Percentiles rank a stretch among this genome's conserved stretches.
Conservation (phyloP, 352 stramenopile genomes). For the Phytophthora colocasiae region DNA sequence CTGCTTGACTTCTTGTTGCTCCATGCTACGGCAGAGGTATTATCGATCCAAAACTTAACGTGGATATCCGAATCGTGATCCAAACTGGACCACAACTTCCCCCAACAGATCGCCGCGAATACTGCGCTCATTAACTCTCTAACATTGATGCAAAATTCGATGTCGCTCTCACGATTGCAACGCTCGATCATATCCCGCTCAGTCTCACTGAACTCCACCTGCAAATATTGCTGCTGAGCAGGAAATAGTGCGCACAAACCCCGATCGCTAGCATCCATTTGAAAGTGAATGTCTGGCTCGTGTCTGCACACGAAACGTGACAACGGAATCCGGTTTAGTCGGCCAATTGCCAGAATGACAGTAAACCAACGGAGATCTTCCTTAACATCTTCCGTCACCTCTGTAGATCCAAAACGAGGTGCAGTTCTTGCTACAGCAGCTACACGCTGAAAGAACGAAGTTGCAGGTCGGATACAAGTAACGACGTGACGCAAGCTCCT, state of each 20-base stretch:
- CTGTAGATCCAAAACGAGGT: background rate
- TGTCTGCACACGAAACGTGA: background rate
- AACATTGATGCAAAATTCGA: no score
- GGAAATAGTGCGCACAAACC: slow-evolving; percentile 10
- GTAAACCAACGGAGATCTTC: background rate
- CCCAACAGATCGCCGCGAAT: no score
- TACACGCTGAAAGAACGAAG: slow-evolving; percentile 10
- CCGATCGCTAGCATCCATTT: slow-evolving; percentile 1
- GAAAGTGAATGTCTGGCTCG: background rate
- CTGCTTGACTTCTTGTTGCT: no score
- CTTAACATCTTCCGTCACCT: background rate
- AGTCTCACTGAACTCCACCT: slow-evolving; percentile 14
- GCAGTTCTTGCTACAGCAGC: background rate
- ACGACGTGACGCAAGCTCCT: no score
- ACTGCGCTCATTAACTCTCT: no score
- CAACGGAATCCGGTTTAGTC: background rate
- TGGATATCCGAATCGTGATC: no score
- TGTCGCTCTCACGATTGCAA: no score
- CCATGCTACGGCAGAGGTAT: no score
- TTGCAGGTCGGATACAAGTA: background rate
- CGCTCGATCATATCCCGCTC: no score
- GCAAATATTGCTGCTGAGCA: background rate
- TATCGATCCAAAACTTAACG: no score
- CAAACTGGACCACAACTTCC: no score
- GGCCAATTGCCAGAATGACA: background rate